Evolutionary conservation across 306 rosid species (phyloP), one percentile per base, ranked within the genome.

Genomic region (Vigna nakashimae): DNA sequence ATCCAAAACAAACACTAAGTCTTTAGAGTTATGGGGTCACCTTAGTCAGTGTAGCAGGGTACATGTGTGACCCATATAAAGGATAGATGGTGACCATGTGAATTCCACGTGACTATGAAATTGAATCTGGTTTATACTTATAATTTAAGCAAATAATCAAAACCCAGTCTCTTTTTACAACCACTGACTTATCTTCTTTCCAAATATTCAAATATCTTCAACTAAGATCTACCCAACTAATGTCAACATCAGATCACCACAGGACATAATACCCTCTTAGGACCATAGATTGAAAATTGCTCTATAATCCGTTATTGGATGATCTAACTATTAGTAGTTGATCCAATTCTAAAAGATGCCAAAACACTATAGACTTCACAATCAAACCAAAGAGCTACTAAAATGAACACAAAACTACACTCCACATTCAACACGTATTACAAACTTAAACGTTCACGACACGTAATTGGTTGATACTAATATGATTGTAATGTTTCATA

Each of bases 1-100:
- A n/a, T n/a, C n/a, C n/a, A n/a, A n/a, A n/a, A n/a, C n/a, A n/a
- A n/a, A n/a, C n/a, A n/a, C n/a, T n/a, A n/a, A n/a, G n/a, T n/a
- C n/a, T n/a, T n/a, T n/a, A n/a, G n/a, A n/a, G n/a, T n/a, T n/a
- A n/a, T n/a, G n/a, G n/a, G n/a, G n/a, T n/a, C n/a, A n/a, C n/a
- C n/a, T n/a, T n/a, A n/a, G n/a, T n/a, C n/a, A n/a, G n/a, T n/a
- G n/a, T 18, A 0, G 18, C 0, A 0, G 0, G 18, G 0, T 18
- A 18, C 0, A 0, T 0, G 0, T 0, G 0, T 0, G 0, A 0
- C 0, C 0, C 18, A 18, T 0, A 18, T 18, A 18, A 18, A 18
- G 18, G 18, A 18, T 18, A 18, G 18, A 18, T 18, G 18, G 18
- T 18, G 18, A 18, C 18, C 18, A 18, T 18, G 18, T 18, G 18